Evolutionary conservation across 768 basidiomycete genomes (phyloP).

Genomic region (Coprinopsis strossmayeri): DNA sequence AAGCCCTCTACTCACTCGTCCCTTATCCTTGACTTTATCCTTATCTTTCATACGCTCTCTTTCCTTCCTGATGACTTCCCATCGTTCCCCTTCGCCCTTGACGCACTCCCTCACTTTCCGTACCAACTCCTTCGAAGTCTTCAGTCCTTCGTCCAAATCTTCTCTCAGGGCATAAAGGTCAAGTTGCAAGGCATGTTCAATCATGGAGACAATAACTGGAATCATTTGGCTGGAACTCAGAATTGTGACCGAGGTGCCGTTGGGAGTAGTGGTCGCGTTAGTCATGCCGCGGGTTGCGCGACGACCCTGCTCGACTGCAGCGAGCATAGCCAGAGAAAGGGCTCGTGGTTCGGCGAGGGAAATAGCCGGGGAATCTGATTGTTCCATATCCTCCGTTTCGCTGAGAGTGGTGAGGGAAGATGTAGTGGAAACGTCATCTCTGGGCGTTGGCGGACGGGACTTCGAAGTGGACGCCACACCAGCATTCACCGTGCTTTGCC

Average conservation of each 20-base stretch:
- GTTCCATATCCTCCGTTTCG: conserved; percentile 16
- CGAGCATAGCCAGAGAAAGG: conserved; percentile 19
- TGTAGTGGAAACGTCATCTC: background rate
- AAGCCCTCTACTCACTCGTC: conserved; percentile 18
- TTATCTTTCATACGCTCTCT: conserved; percentile 21
- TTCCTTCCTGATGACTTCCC: conserved; percentile 38
- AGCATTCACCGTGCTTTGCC: conserved; percentile 32
- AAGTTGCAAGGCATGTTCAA: conserved; percentile 39
- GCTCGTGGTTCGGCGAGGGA: conserved; percentile 53
- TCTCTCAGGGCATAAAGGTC: conserved; percentile 38
- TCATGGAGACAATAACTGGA: conserved; percentile 56
- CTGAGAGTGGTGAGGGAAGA: conserved; percentile 1
- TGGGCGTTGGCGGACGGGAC: conserved; percentile 9
- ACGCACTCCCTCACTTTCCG: conserved; percentile 47
- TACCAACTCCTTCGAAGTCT: conserved; percentile 46
- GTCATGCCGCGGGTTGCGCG: conserved; percentile 23
- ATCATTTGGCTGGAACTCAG: conserved; percentile 56
- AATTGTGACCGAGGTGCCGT: conserved; percentile 22
- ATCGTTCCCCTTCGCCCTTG: conserved; percentile 52
- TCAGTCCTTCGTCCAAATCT: conserved; percentile 53
- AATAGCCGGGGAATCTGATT: background rate
- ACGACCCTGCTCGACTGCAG: conserved; percentile 33
- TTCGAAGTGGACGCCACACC: conserved; percentile 7
- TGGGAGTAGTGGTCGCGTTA: conserved; percentile 40
- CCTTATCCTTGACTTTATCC: conserved; percentile 17